A percentile compares a stretch with the other conserved stretches of the same genome.
Conservation (phyloP, 805 yeast genomes). For the Wickerhamomyces kurtzmanii region DNA sequence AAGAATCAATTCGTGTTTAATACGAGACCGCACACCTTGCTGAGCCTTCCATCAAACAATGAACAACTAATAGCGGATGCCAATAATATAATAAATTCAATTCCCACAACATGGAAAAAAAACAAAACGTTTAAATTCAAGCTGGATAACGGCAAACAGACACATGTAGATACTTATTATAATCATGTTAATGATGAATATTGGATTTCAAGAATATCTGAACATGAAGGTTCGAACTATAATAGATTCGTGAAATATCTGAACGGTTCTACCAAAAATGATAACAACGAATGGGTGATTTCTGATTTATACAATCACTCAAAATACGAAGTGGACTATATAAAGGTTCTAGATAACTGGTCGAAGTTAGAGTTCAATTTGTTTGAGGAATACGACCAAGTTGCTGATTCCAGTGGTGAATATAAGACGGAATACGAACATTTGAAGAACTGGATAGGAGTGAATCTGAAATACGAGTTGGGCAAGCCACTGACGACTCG, state of each 20-base stretch:
- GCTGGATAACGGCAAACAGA: slow-evolving; percentile 13
- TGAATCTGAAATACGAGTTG: slow-evolving; percentile 24
- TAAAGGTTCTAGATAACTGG: slow-evolving; percentile 20
- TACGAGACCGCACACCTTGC: no score
- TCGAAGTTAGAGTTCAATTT: slow-evolving; percentile 12
- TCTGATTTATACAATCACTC: slow-evolving; percentile 20
- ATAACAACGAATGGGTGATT: slow-evolving; percentile 10
- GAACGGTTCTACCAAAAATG: slow-evolving; percentile 16
- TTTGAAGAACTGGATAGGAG: slow-evolving; percentile 17
- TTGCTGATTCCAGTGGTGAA: slow-evolving; percentile 5
- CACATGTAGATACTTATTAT: slow-evolving; percentile 21
- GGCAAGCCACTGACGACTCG: slow-evolving; percentile 25
- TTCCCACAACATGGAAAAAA: slow-evolving; percentile 18
- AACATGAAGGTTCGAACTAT: slow-evolving; percentile 13
- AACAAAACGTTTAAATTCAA: slow-evolving; percentile 20
- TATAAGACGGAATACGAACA: no score
- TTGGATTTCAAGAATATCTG: slow-evolving; percentile 24
- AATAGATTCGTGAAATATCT: slow-evolving; percentile 16
- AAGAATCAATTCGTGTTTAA: no score
- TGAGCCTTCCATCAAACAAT: no score
- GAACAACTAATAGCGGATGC: no score
- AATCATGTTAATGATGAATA: slow-evolving; percentile 17
- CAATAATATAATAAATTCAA: no score
- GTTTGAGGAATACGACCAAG: slow-evolving; percentile 6
- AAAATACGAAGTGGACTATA: slow-evolving; percentile 22